phyloP scores from a whole-genome alignment of 2,329 filamentous ascomycete genomes.

The Arthrobotrys sphaeroides region DNA sequence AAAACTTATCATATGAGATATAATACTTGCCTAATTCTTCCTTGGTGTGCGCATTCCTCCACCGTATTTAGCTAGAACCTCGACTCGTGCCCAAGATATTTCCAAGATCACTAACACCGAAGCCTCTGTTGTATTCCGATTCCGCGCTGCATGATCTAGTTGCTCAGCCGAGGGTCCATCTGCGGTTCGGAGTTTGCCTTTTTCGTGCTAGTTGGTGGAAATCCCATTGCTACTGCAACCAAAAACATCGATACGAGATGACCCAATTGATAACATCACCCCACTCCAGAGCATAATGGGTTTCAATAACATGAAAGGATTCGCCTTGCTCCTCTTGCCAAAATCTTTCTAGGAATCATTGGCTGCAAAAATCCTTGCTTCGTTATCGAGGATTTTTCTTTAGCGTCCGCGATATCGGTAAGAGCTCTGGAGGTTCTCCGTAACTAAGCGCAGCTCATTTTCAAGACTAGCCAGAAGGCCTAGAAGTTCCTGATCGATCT shows the following conservation, averaged over 20 bases:
- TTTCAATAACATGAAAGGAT: conserved; percentile 1
- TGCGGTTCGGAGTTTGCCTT: background rate
- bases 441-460: background rate
- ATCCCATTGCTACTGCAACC: background rate
- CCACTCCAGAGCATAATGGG: background rate
- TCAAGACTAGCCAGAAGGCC: background rate
- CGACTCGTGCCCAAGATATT: background rate
- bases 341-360: no score
- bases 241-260: background rate
- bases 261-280: background rate
- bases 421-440: background rate
- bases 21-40: conserved; percentile 7
- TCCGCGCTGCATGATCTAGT: conserved; percentile 30
- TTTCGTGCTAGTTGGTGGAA: background rate
- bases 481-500: conserved; percentile 7
- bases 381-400: background rate
- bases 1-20: conserved; percentile 18
- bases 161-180: background rate
- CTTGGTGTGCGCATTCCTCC: background rate
- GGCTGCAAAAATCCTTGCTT: background rate
- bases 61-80: no score
- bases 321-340: background rate
- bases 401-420: background rate
- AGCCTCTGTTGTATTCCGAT: conserved; percentile 31
- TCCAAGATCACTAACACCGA: conserved; percentile 5